Evolutionary conservation across 1,284 basidiomycete species (phyloP).

Genomic region (Malassezia japonica): DNA sequence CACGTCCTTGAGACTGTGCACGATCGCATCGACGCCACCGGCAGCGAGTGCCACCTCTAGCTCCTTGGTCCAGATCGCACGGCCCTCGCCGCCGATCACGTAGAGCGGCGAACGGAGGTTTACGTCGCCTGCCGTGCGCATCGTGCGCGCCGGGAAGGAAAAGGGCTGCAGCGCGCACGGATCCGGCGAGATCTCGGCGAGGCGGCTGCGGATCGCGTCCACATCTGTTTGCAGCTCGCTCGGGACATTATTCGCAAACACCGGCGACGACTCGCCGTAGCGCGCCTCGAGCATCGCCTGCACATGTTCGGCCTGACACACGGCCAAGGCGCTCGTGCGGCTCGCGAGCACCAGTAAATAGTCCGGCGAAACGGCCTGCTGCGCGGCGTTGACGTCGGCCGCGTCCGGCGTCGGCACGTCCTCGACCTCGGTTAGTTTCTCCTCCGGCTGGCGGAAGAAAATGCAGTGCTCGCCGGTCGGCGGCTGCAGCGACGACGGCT

Average conservation of each 20-base stretch:
- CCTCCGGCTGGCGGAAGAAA: conserved; percentile 42
- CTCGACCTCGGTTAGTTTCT: conserved; percentile 1
- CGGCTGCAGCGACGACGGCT: conserved; percentile 31
- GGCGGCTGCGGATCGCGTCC: conserved; percentile 17
- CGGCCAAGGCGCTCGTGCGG: conserved; percentile 28
- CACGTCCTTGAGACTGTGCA: conserved; percentile 89
- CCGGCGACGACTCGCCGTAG: conserved; percentile 32
- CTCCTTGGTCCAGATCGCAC: conserved; percentile 89
- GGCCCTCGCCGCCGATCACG: conserved; percentile 53
- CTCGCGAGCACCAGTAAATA: conserved; percentile 10
- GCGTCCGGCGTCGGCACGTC: not conserved
- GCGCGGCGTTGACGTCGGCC: not conserved
- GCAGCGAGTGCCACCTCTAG: conserved; percentile 72
- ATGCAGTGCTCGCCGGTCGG: conserved; percentile 41
- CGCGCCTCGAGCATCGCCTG: conserved; percentile 35
- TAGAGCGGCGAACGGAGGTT: conserved; percentile 63
- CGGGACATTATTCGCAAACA: conserved; percentile 20
- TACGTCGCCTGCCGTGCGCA: conserved; percentile 82
- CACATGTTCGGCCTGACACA: conserved; percentile 27
- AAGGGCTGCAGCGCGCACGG: conserved; percentile 20
- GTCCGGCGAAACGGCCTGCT: not conserved
- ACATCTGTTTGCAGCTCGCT: conserved; percentile 19
- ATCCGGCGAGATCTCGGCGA: conserved; percentile 12
- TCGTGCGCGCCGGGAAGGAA: conserved; percentile 58
- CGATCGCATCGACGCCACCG: conserved; percentile 74